A percentile compares a stretch with the other conserved stretches of the same genome.
phyloP scores from a whole-genome alignment of 2,329 filamentous ascomycete species.

The Scortechinia acanthostroma region DNA sequence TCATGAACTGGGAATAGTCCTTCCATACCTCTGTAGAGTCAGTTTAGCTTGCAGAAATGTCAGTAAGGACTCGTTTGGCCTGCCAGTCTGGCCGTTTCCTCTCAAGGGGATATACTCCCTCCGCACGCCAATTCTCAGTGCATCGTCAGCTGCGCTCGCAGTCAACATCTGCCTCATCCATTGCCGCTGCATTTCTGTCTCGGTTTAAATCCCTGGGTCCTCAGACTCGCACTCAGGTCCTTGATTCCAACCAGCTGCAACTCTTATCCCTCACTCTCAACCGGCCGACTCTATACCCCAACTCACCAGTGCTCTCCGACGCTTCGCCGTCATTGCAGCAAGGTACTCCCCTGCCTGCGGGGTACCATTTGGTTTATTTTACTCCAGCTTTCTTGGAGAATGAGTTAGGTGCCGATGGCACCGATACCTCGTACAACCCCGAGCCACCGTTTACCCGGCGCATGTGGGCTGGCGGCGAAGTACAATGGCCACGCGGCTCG shows the following conservation, averaged over 20 bases:
- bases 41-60: no score
- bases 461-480: slow-evolving; percentile 63
- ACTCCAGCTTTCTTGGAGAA: slow-evolving; percentile 44
- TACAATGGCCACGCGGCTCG: slow-evolving; percentile 33
- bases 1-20: no score
- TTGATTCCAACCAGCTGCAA: slow-evolving; percentile 58
- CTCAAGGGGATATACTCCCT: no score
- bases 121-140: no score
- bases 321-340: slow-evolving; percentile 18
- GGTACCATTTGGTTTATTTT: slow-evolving; percentile 59
- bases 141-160: no score
- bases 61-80: no score
- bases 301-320: slow-evolving; percentile 25
- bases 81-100: no score
- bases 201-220: neutral
- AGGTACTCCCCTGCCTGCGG: slow-evolving; percentile 44
- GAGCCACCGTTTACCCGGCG: slow-evolving; percentile 50
- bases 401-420: slow-evolving; percentile 50
- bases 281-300: slow-evolving; percentile 31
- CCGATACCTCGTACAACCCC: slow-evolving; percentile 51
- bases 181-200: neutral
- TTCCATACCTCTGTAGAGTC: no score
- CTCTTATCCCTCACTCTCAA: slow-evolving; percentile 51
- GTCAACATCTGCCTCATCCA: neutral
- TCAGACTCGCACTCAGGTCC: slow-evolving; percentile 28